These are phyloP conservation scores for Leptographium galeiforme DNA, from an alignment of 2,329 filamentous ascomycete species.

Conservation along the genomic window DNA sequence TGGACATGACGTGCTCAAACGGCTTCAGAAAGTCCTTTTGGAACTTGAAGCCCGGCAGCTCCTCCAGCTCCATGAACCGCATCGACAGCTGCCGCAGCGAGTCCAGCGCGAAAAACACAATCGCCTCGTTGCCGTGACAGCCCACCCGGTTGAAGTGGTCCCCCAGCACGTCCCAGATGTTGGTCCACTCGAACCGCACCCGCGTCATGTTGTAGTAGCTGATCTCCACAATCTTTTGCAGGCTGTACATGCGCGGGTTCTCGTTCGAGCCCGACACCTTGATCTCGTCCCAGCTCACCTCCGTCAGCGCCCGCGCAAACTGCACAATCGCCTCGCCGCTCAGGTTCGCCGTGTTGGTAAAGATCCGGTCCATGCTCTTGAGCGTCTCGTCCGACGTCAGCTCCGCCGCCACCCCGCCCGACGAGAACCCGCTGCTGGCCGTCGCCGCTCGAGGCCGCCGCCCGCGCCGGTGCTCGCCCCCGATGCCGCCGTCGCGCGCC, in stretches of 20 bases:
- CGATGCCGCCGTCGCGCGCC: constrained; percentile 29
- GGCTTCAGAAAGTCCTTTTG: constrained; percentile 98
- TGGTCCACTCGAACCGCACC: constrained; percentile 96
- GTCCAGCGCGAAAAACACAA: constrained; percentile 95
- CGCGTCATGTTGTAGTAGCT: constrained; percentile 99
- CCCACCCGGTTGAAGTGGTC: constrained; percentile 98
- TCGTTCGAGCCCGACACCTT: constrained; percentile 94
- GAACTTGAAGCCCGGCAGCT: constrained; percentile 97
- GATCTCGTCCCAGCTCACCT: constrained; percentile 98
- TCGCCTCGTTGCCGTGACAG: constrained; percentile 88
- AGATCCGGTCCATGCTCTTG: constrained; percentile 86
- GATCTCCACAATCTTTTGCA: constrained; percentile 97
- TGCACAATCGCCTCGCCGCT: constrained; percentile 90
- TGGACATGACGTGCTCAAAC: constrained; percentile 93
- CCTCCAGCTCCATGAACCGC: constrained; percentile 97
- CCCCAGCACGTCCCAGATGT: constrained; percentile 94
- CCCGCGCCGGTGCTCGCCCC: constrained; percentile 44
- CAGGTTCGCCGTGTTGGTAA: constrained; percentile 88
- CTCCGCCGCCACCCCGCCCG: constrained; percentile 75
- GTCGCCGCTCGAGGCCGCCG: constrained; percentile 43
- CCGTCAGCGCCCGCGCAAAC: constrained; percentile 82
- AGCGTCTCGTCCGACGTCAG: constrained; percentile 76
- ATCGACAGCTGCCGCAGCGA: constrained; percentile 91
- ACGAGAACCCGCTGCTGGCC: constrained; percentile 47
- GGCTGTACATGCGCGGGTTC: constrained; percentile 86